Evolutionary conservation across 2,329 filamentous ascomycete species (phyloP).

Genomic region (Penicillium italicum): DNA sequence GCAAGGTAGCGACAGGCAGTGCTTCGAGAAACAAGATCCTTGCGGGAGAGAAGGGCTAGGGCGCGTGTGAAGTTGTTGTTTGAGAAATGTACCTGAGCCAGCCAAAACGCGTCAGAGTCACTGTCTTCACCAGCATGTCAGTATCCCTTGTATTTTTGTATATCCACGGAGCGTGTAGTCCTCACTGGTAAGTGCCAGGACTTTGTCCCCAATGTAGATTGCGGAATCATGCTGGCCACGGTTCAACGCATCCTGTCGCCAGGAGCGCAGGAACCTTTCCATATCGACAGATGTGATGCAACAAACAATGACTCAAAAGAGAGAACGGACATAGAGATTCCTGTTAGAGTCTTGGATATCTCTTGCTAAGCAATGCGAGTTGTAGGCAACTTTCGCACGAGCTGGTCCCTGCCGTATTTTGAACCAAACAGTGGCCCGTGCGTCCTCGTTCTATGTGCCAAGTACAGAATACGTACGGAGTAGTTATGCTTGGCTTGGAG

Average conservation of each 20-base stretch:
- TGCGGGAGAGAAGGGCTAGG: conserved; percentile 76
- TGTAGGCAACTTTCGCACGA: conserved; percentile 7
- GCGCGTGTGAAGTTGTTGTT: conserved; percentile 93
- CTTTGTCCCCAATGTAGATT: conserved; percentile 95
- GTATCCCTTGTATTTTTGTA: neutral
- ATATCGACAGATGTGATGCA: conserved; percentile 48
- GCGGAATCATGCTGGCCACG: conserved; percentile 95
- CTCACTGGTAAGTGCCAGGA: conserved; percentile 84
- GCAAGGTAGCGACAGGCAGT: conserved; percentile 88
- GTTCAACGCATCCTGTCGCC: conserved; percentile 92
- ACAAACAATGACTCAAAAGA: neutral
- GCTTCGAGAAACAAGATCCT: conserved; percentile 76
- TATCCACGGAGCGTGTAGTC: neutral
- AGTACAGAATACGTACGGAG: too few relatives aligned
- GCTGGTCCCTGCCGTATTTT: conserved; percentile 18
- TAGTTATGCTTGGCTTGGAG: too few relatives aligned
- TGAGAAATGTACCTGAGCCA: conserved; percentile 96
- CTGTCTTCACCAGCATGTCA: conserved; percentile 58
- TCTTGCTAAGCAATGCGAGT: neutral
- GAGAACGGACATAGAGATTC: conserved; percentile 15
- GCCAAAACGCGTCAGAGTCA: conserved; percentile 92
- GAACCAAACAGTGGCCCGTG: conserved; percentile 24
- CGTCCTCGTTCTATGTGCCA: neutral
- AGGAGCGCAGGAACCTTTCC: conserved; percentile 90
- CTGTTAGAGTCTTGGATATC: neutral